These are phyloP conservation scores for Pseudogymnoascus sp. DNA, from an alignment of 2,329 filamentous ascomycete species.

Conservation along the genomic window DNA sequence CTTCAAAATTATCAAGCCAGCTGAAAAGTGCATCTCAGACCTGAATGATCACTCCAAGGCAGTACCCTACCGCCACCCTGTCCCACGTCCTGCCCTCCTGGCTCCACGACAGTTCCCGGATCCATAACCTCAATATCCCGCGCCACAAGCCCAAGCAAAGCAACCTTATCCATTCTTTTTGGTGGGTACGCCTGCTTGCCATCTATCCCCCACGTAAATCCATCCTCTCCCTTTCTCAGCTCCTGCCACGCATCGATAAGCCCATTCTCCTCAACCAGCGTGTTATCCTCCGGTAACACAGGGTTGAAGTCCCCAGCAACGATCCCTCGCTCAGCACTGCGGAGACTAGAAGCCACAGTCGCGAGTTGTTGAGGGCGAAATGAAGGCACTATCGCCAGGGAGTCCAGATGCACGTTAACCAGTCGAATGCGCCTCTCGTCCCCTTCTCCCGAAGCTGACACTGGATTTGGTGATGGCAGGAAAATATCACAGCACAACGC, in stretches of 20 bases:
- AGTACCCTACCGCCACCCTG: neutral
- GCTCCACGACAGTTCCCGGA: constrained; percentile 11
- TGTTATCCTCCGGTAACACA: constrained; percentile 28
- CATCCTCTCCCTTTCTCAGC: constrained; percentile 23
- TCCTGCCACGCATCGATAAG: constrained; percentile 30
- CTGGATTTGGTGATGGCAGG: constrained; percentile 10
- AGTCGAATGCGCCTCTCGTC: constrained; percentile 20
- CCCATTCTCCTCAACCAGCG: constrained; percentile 25
- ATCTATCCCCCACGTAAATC: constrained; percentile 32
- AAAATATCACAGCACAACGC: constrained; percentile 31
- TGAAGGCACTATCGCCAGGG: constrained; percentile 24
- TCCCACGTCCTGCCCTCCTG: neutral
- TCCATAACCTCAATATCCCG: constrained; percentile 18
- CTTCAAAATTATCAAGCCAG: neutral
- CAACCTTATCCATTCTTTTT: constrained; percentile 31
- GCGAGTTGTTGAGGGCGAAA: constrained; percentile 26
- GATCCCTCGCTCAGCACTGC: constrained; percentile 23
- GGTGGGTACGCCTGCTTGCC: constrained; percentile 27
- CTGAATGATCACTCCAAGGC: constrained; percentile 14
- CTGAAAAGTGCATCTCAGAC: constrained; percentile 9
- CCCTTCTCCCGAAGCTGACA: neutral
- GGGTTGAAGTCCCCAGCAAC: constrained; percentile 35
- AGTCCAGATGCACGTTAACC: constrained; percentile 35
- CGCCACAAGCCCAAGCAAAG: constrained; percentile 23
- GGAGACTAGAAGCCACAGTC: constrained; percentile 23